These are phyloP conservation scores for Termitomyces sp. DNA, from an alignment of 768 basidiomycete genomes.

Conservation along the genomic window DNA sequence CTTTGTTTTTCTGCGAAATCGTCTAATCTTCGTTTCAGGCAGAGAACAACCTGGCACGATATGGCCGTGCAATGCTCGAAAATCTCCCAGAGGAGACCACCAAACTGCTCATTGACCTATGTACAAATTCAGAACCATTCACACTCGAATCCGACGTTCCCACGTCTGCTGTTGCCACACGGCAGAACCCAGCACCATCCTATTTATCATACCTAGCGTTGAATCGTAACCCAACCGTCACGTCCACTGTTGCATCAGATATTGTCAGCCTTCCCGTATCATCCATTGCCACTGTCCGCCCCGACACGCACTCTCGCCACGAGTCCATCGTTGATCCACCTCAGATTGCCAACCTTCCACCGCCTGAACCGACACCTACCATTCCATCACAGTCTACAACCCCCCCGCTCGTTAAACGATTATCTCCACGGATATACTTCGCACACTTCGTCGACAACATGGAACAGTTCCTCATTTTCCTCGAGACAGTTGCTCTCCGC, in stretches of 20 bases:
- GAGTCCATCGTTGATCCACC: slow-evolving; percentile 36
- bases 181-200: slow-evolving; percentile 43
- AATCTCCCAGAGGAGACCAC: slow-evolving; percentile 88
- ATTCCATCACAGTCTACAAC: slow-evolving; percentile 14
- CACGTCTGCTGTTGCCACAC: slow-evolving; percentile 21
- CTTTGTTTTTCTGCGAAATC: neutral
- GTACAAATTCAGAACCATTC: slow-evolving; percentile 63
- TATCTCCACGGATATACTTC: slow-evolving; percentile 86
- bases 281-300: slow-evolving; percentile 43
- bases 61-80: slow-evolving; percentile 83
- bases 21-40: slow-evolving; percentile 44
- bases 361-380: slow-evolving; percentile 32
- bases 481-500: slow-evolving; percentile 79
- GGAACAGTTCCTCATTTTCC: slow-evolving; percentile 76
- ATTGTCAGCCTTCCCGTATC: slow-evolving; percentile 38
- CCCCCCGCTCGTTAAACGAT: slow-evolving; percentile 43
- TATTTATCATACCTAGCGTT: slow-evolving; percentile 82
- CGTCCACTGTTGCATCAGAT: slow-evolving; percentile 38
- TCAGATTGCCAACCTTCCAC: slow-evolving; percentile 25
- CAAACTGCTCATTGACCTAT: slow-evolving; percentile 86
- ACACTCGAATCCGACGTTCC: slow-evolving; percentile 37
- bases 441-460: slow-evolving; percentile 93
- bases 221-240: slow-evolving; percentile 49
- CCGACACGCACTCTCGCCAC: slow-evolving; percentile 33
- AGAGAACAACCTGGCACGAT: slow-evolving; percentile 80